Percentiles rank a stretch among this genome's conserved stretches.
Evolutionary conservation across 306 rosid species (phyloP).

Genomic region (Mimosa bimucronata): DNA sequence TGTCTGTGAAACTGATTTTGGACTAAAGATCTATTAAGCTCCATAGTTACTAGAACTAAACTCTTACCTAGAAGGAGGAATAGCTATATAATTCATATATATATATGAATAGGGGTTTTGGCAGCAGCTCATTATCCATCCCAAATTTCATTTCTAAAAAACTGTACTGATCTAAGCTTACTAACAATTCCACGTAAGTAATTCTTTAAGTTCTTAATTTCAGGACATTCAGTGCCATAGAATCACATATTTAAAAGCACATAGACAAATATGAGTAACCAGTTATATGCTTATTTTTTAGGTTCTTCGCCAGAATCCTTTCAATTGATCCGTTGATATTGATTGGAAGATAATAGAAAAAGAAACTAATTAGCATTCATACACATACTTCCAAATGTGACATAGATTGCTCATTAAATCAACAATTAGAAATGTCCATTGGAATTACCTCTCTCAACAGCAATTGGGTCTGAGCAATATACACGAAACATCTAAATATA

Average conservation of each 20-base stretch:
- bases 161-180: too few relatives aligned
- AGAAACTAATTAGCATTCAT: not conserved
- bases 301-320: conserved; percentile 1
- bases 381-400: not conserved
- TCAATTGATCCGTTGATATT: not conserved
- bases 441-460: conserved; percentile 80
- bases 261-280: not conserved
- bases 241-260: not conserved
- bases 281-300: not conserved
- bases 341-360: not conserved
- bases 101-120: too few relatives aligned
- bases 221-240: not conserved
- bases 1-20: conserved; percentile 80
- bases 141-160: too few relatives aligned
- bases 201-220: conserved; percentile 11
- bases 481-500: conserved; percentile 87
- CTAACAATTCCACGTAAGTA: not conserved
- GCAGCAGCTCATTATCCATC: too few relatives aligned
- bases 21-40: conserved; percentile 25
- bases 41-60: conserved; percentile 22
- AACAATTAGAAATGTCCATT: not conserved
- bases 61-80: not conserved
- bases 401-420: not conserved
- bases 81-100: not conserved
- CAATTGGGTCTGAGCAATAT: conserved; percentile 72